Evolutionary conservation across 1,139 yeast species (phyloP).

Genomic region (Kluyveromyces sp.): DNA sequence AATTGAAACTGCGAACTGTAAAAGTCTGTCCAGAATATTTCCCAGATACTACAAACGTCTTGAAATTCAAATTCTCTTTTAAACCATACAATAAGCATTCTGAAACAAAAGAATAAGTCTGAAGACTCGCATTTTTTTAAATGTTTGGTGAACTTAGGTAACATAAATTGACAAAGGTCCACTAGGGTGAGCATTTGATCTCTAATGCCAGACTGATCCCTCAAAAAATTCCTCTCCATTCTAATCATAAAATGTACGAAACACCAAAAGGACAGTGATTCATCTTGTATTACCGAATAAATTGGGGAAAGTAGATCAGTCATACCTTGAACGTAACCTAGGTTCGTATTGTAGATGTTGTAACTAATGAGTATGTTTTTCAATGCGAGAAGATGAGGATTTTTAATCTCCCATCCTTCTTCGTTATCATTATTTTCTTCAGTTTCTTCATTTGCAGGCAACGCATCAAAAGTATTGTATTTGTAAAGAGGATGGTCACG

Average conservation of each 20-base stretch:
- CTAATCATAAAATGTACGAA: constrained; percentile 84
- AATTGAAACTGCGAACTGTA: constrained; percentile 81
- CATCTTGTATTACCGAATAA: constrained; percentile 72
- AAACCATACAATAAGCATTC: constrained; percentile 93
- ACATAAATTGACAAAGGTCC: constrained; percentile 78
- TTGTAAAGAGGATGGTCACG: constrained; percentile 62
- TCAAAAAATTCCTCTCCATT: constrained; percentile 88
- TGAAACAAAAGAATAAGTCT: constrained; percentile 84
- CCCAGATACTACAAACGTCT: constrained; percentile 80
- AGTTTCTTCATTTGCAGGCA: constrained; percentile 43
- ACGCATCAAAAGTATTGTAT: constrained; percentile 31
- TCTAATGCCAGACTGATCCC: constrained; percentile 91
- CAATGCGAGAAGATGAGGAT: constrained; percentile 62
- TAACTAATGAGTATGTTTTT: constrained; percentile 79
- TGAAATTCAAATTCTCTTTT: constrained; percentile 85
- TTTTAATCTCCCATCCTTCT: constrained; percentile 49
- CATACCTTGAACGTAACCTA: constrained; percentile 98
- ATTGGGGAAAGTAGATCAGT: constrained; percentile 85
- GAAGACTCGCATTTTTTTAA: constrained; percentile 81
- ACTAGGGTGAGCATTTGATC: constrained; percentile 77
- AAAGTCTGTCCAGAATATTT: constrained; percentile 81
- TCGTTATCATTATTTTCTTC: constrained; percentile 45
- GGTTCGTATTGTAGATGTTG: constrained; percentile 70
- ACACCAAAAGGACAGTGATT: constrained; percentile 78
- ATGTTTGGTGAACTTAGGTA: constrained; percentile 77